phyloP scores from a whole-genome alignment of 768 basidiomycete species.

The Lentinula guzmanii region DNA sequence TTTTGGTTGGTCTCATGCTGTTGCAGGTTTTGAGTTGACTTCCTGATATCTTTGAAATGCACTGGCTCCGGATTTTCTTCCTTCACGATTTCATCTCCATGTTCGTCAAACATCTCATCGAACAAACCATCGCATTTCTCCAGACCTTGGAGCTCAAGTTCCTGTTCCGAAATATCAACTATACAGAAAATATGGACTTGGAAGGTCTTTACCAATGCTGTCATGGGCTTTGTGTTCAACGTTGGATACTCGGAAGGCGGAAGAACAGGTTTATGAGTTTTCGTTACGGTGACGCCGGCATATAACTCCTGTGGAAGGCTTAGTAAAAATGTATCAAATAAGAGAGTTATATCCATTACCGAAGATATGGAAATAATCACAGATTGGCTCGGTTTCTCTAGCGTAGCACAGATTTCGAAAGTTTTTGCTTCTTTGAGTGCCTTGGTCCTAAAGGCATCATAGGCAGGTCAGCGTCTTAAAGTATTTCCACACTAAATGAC shows the following conservation, averaged over 20 bases:
- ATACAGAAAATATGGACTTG: not conserved
- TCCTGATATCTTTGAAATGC: constrained; percentile 29
- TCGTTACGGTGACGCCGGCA: constrained; percentile 56
- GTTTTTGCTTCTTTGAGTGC: constrained; percentile 51
- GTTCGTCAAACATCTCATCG: constrained; percentile 42
- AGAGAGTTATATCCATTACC: constrained; percentile 28
- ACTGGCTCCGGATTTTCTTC: constrained; percentile 16
- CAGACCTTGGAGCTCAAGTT: constrained; percentile 58
- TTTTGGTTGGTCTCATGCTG: not conserved
- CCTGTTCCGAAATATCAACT: constrained; percentile 30
- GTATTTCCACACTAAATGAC: constrained; percentile 7
- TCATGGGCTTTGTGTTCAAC: constrained; percentile 66
- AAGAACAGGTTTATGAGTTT: constrained; percentile 54
- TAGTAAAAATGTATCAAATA: constrained; percentile 7
- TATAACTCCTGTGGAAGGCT: constrained; percentile 54
- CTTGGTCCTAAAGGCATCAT: constrained; percentile 48
- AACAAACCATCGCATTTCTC: constrained; percentile 70
- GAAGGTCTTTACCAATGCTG: constrained; percentile 38
- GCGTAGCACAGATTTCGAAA: constrained; percentile 51
- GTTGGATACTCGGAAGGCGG: constrained; percentile 54
- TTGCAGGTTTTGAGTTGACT: constrained; percentile 9
- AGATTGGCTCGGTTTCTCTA: constrained; percentile 74
- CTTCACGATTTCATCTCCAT: constrained; percentile 21
- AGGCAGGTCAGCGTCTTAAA: not conserved
- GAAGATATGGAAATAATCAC: constrained; percentile 56